Evolutionary conservation across 495 filamentous ascomycete species (phyloP).

Genomic region (Penicillium crystallinum): DNA sequence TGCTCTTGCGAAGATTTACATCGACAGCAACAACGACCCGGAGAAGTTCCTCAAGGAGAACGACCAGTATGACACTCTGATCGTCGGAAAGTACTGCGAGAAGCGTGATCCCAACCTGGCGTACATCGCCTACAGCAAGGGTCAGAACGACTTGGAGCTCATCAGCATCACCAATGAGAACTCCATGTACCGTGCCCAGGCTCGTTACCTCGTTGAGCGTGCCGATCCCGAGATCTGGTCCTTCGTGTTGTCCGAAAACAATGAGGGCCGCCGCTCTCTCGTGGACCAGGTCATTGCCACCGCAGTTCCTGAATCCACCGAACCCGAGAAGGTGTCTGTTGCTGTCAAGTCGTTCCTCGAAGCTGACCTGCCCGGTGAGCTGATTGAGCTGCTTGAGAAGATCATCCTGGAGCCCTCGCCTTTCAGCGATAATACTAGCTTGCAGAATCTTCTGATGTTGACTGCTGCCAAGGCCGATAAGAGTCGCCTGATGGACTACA

Average conservation of each 20-base stretch:
- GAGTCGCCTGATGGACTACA: slow-evolving; percentile 92
- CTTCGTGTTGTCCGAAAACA: slow-evolving; percentile 93
- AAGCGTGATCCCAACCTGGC: slow-evolving; percentile 97
- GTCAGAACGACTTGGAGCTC: slow-evolving; percentile 94
- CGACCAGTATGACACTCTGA: slow-evolving; percentile 89
- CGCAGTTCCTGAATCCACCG: slow-evolving; percentile 88
- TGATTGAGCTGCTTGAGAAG: slow-evolving; percentile 98
- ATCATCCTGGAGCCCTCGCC: slow-evolving; percentile 96
- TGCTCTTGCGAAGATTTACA: slow-evolving; percentile 98
- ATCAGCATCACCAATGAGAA: slow-evolving; percentile 99
- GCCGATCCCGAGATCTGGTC: slow-evolving; percentile 87
- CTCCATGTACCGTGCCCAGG: slow-evolving; percentile 96
- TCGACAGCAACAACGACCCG: slow-evolving; percentile 97
- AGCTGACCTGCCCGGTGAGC: slow-evolving; percentile 83
- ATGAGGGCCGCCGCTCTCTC: slow-evolving; percentile 84
- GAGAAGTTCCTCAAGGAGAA: slow-evolving; percentile 99
- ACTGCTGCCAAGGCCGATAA: slow-evolving; percentile 97
- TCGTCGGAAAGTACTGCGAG: slow-evolving; percentile 97
- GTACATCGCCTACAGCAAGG: slow-evolving; percentile 93
- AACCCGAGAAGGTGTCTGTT: slow-evolving; percentile 91
- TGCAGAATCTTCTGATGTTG: slow-evolving; percentile 95
- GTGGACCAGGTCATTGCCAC: slow-evolving; percentile 97
- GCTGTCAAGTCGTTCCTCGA: slow-evolving; percentile 91
- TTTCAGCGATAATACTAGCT: slow-evolving; percentile 93
- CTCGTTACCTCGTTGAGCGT: slow-evolving; percentile 88